A percentile compares a stretch with the other conserved stretches of the same genome.
Conservation (phyloP, 306 rosid species). For the Cucurbita argyrosperma region DNA sequence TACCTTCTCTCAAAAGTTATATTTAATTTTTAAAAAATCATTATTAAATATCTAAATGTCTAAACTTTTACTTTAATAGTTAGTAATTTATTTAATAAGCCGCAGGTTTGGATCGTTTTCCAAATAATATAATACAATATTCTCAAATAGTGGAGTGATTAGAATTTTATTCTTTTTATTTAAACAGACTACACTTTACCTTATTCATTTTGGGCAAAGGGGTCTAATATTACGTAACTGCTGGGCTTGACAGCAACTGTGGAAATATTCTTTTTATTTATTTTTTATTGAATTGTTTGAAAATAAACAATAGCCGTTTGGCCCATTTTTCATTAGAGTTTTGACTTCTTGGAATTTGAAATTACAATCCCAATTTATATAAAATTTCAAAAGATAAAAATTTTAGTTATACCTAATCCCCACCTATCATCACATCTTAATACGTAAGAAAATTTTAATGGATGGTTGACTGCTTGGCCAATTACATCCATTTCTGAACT, state of each 20-base stretch:
- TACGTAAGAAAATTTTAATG: background rate
- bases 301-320: background rate
- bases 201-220: no score
- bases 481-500: background rate
- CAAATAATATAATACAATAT: background rate
- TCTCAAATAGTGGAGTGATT: background rate
- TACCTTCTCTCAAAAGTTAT: background rate
- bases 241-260: background rate
- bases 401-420: constrained; percentile 3
- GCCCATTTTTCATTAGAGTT: background rate
- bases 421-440: background rate
- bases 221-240: background rate
- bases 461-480: background rate
- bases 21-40: background rate
- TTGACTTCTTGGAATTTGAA: background rate
- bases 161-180: background rate
- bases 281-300: background rate
- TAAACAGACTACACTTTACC: background rate
- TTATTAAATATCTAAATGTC: no score
- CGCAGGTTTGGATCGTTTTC: background rate
- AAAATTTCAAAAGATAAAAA: background rate
- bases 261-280: background rate
- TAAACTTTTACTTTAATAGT: background rate
- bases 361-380: background rate
- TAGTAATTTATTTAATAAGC: no score